These are phyloP conservation scores for Aspergillus sclerotioniger DNA, from an alignment of 495 filamentous ascomycete species.

Conservation along the genomic window DNA sequence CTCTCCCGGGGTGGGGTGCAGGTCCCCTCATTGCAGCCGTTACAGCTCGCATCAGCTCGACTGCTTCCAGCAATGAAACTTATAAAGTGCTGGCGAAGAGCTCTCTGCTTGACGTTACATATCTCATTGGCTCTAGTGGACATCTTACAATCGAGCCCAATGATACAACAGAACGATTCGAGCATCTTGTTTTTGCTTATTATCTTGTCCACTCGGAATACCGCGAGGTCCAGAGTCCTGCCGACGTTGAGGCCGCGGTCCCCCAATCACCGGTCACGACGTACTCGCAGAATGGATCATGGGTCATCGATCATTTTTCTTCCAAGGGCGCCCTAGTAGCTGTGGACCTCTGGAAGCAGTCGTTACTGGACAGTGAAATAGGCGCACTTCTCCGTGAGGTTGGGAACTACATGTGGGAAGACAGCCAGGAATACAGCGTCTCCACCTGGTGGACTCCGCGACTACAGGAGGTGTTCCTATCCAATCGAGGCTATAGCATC, in stretches of 20 bases:
- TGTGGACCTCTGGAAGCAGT: constrained; percentile 30
- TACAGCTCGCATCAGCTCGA: background rate
- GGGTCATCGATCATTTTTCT: constrained; percentile 32
- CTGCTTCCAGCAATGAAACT: background rate
- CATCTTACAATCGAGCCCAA: background rate
- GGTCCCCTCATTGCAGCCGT: background rate
- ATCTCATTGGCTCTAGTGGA: background rate
- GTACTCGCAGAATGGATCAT: constrained; percentile 26
- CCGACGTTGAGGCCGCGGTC: background rate
- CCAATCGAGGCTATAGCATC: background rate
- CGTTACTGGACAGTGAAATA: constrained; percentile 24
- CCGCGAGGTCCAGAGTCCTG: background rate
- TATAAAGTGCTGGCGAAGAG: background rate
- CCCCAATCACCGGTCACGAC: background rate
- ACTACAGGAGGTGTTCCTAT: constrained; percentile 20
- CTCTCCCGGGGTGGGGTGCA: background rate
- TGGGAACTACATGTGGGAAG: constrained; percentile 32
- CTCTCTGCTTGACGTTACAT: background rate
- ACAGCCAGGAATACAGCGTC: constrained; percentile 20
- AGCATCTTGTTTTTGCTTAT: background rate
- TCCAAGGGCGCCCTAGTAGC: constrained; percentile 23
- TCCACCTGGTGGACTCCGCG: constrained; percentile 21
- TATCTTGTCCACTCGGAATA: background rate
- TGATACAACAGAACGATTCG: background rate
- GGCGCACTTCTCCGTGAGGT: constrained; percentile 26